phyloP scores from a whole-genome alignment of 2,329 filamentous ascomycete species.

The Sporothrix luriei region DNA sequence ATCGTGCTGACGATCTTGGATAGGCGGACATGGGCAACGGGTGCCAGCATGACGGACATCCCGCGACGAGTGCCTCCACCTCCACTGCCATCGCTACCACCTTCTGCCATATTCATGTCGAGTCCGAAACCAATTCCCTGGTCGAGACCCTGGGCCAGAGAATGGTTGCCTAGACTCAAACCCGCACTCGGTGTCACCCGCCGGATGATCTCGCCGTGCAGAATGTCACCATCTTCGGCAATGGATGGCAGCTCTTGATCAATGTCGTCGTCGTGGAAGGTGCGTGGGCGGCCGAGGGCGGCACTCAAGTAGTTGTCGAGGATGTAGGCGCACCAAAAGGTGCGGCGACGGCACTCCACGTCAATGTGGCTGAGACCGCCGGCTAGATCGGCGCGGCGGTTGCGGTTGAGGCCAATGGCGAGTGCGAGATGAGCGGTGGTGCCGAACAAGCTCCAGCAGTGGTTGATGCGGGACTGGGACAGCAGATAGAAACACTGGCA shows the following conservation, averaged over 20 bases:
- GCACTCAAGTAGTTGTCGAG: conserved; percentile 67
- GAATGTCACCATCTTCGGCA: conserved; percentile 57
- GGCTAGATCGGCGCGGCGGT: conserved; percentile 37
- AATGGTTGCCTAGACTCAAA: not conserved
- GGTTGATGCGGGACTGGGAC: conserved; percentile 51
- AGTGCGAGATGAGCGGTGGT: conserved; percentile 47
- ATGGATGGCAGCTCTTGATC: conserved; percentile 61
- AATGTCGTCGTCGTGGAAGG: conserved; percentile 67
- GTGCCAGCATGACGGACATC: conserved; percentile 28
- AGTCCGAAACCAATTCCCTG: not conserved
- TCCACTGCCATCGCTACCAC: not conserved
- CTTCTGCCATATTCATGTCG: not conserved
- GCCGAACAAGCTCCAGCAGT: conserved; percentile 53
- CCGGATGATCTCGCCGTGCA: conserved; percentile 8
- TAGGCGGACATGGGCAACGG: conserved; percentile 35
- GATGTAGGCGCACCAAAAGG: conserved; percentile 67
- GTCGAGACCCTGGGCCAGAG: not conserved
- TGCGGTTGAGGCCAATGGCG: conserved; percentile 48
- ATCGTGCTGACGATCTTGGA: conserved; percentile 45
- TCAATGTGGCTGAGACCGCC: conserved; percentile 43
- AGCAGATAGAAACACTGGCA: conserved; percentile 51
- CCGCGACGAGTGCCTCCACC: not conserved
- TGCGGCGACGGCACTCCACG: conserved; percentile 46
- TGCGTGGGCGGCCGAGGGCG: conserved; percentile 61
- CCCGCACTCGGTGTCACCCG: not conserved